Evolutionary conservation across 2,329 filamentous ascomycete species (phyloP).

Genomic region (Penicillium crustosum): DNA sequence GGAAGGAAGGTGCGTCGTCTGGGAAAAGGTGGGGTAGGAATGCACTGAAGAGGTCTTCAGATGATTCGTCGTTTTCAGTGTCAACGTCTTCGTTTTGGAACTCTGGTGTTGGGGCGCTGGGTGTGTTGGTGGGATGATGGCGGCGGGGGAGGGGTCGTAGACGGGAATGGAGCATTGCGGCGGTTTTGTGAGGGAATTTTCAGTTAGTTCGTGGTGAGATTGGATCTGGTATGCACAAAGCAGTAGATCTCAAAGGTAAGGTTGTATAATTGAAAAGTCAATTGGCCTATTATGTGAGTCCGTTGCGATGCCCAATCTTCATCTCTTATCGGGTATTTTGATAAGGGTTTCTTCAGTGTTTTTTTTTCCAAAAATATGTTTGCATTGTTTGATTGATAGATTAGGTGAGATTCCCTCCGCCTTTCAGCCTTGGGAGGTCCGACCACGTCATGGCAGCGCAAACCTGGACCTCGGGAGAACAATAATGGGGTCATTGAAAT

Average conservation of each 20-base stretch:
- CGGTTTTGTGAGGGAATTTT: background rate
- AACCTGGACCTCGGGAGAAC: background rate
- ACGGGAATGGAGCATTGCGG: slow-evolving; percentile 33
- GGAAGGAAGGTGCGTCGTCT: slow-evolving; percentile 55
- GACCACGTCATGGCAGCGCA: slow-evolving; percentile 3
- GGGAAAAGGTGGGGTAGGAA: slow-evolving; percentile 57
- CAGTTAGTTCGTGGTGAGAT: background rate
- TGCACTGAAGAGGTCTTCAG: slow-evolving; percentile 55
- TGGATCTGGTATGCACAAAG: background rate
- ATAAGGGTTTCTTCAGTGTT: background rate
- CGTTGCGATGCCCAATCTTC: background rate
- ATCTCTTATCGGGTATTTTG: background rate
- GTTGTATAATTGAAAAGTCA: background rate
- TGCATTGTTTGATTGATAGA: slow-evolving; percentile 9
- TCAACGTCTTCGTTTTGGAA: slow-evolving; percentile 18
- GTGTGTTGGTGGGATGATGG: slow-evolving; percentile 6
- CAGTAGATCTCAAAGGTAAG: background rate
- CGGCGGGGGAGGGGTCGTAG: slow-evolving; percentile 33
- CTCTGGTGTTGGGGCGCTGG: slow-evolving; percentile 18
- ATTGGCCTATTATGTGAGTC: background rate
- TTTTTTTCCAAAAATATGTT: background rate
- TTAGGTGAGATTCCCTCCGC: background rate
- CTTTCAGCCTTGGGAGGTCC: slow-evolving; percentile 8
- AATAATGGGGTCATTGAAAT: background rate
- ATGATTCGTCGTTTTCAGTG: slow-evolving; percentile 27